Evolutionary conservation across 495 filamentous ascomycete species (phyloP).

Genomic region (Echria macrotheca): DNA sequence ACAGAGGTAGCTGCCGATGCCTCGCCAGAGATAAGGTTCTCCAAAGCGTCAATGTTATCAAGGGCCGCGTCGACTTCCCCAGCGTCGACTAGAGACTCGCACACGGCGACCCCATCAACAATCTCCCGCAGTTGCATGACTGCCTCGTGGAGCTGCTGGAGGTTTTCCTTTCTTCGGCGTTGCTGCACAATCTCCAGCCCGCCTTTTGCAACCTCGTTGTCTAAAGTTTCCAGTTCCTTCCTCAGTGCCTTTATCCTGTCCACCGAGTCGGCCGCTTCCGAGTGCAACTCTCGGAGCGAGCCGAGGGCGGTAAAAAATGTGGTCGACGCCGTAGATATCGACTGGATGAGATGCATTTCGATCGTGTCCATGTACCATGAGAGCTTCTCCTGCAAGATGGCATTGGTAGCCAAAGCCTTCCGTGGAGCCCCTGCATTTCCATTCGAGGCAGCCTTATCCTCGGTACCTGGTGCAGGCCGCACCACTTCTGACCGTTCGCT

Average conservation of each 20-base stretch:
- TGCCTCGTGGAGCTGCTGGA: slow-evolving; percentile 74
- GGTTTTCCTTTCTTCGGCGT: slow-evolving; percentile 73
- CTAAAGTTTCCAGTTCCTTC: slow-evolving; percentile 70
- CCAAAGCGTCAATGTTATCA: slow-evolving; percentile 66
- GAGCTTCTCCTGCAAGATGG: slow-evolving; percentile 97
- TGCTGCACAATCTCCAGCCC: slow-evolving; percentile 83
- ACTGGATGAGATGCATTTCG: slow-evolving; percentile 93
- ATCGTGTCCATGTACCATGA: slow-evolving; percentile 99
- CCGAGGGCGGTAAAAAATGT: slow-evolving; percentile 96
- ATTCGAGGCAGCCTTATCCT: slow-evolving; percentile 55
- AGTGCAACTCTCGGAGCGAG: slow-evolving; percentile 81
- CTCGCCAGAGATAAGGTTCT: slow-evolving; percentile 71
- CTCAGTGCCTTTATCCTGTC: slow-evolving; percentile 76
- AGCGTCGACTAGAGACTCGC: slow-evolving; percentile 73
- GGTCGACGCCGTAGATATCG: slow-evolving; percentile 88
- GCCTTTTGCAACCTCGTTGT: slow-evolving; percentile 79
- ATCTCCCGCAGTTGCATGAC: slow-evolving; percentile 77
- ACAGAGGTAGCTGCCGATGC: slow-evolving; percentile 19
- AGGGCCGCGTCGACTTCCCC: slow-evolving; percentile 77
- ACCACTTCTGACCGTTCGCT: slow-evolving; percentile 94
- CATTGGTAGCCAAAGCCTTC: slow-evolving; percentile 91
- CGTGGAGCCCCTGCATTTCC: slow-evolving; percentile 60
- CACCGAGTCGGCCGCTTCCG: slow-evolving; percentile 88
- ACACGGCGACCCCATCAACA: slow-evolving; percentile 66
- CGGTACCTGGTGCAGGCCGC: slow-evolving; percentile 53